phyloP scores from a whole-genome alignment of 1,139 yeast species.

The Hyphopichia wangnamkhiaoensis region DNA sequence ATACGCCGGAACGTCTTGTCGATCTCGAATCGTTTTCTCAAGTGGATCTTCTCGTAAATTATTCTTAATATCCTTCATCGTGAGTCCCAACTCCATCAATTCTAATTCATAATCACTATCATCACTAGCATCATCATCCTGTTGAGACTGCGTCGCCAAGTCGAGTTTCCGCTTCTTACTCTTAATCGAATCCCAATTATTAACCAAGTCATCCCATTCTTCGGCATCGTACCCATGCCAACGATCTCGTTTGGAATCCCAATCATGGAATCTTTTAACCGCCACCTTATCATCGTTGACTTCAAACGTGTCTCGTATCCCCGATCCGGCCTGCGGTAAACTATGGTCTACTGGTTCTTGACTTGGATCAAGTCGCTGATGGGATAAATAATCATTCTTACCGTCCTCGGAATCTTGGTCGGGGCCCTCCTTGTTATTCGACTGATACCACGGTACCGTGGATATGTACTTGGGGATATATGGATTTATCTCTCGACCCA shows the following conservation, averaged over 20 bases:
- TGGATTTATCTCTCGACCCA: slow-evolving; percentile 5
- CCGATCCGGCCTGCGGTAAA: slow-evolving; percentile 31
- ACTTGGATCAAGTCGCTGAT: slow-evolving; percentile 18
- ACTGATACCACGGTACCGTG: slow-evolving; percentile 32
- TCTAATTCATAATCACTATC: slow-evolving; percentile 54
- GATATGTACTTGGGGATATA: slow-evolving; percentile 32
- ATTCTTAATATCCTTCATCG: slow-evolving; percentile 24
- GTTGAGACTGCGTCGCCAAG: no score
- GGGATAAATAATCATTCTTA: slow-evolving; percentile 21
- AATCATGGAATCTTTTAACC: slow-evolving; percentile 45
- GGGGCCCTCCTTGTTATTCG: slow-evolving; percentile 8
- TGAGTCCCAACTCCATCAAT: slow-evolving; percentile 48
- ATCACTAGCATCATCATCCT: slow-evolving; percentile 31
- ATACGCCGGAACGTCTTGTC: slow-evolving; percentile 57
- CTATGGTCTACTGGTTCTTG: slow-evolving; percentile 29
- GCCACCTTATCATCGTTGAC: slow-evolving; percentile 12
- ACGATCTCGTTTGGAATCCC: slow-evolving; percentile 72
- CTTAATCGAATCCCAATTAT: slow-evolving; percentile 44
- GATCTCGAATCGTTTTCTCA: slow-evolving; percentile 45
- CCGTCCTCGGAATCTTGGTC: slow-evolving; percentile 14
- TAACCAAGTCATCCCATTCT: slow-evolving; percentile 56
- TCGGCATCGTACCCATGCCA: slow-evolving; percentile 73
- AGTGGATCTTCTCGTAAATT: slow-evolving; percentile 35
- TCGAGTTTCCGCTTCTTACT: slow-evolving; percentile 15
- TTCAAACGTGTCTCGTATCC: slow-evolving; percentile 33